Conservation (phyloP, 2,329 filamentous ascomycete species). For the Emergomyces pasteurianus region DNA sequence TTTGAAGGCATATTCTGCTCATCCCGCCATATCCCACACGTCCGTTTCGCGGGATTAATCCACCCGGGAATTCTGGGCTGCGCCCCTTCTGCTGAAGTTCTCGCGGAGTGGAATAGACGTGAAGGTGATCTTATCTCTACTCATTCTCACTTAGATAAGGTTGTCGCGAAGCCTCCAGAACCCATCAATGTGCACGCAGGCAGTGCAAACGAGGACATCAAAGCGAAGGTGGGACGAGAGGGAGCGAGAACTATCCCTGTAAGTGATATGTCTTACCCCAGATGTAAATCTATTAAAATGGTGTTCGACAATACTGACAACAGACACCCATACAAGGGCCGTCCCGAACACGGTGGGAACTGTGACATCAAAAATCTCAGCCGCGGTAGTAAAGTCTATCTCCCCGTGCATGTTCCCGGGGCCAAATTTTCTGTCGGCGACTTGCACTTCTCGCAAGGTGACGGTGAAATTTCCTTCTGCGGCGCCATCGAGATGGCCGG, state of each 20-base stretch:
- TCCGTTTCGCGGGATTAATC: conserved; percentile 79
- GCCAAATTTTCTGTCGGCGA: conserved; percentile 88
- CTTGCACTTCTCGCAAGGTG: conserved; percentile 75
- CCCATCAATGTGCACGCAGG: conserved; percentile 64
- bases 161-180: conserved; percentile 67
- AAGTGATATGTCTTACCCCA: neutral
- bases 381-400: conserved; percentile 67
- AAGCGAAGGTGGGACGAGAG: conserved; percentile 58
- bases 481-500: conserved; percentile 92
- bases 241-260: conserved; percentile 75
- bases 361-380: conserved; percentile 85
- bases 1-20: conserved; percentile 71
- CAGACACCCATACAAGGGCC: conserved; percentile 32
- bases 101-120: conserved; percentile 71
- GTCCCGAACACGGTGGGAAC: conserved; percentile 80
- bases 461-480: conserved; percentile 82
- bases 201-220: conserved; percentile 42
- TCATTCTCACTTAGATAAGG: conserved; percentile 44
- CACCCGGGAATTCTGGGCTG: conserved; percentile 87
- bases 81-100: conserved; percentile 65
- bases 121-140: conserved; percentile 68
- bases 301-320: neutral
- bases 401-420: conserved; percentile 74
- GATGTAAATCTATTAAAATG: neutral
- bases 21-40: conserved; percentile 73